Evolutionary conservation across 176 grass and related monocot genomes (phyloP), one percentile per base, ranked within the genome.

Genomic region (Eremochloa ophiuroides): DNA sequence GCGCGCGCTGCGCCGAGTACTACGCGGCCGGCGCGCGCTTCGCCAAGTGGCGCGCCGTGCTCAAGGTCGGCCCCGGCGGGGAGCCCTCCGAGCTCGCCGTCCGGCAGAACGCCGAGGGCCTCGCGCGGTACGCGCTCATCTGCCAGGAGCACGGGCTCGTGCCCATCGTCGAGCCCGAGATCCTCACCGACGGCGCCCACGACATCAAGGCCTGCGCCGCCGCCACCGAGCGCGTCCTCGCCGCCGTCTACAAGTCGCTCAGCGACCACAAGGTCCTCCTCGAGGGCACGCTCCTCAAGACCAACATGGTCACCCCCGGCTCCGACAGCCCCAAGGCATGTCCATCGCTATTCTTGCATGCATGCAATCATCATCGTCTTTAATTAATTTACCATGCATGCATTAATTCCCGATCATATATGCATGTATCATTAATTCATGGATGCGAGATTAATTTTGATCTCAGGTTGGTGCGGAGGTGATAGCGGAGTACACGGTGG

Each of bases 121-220:
- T 99, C n/a, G 93, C 93, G 1, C 77, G 93, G 84, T 99, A 99
- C 37, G 91, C 93, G 44, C 61, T 93, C 10, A 74, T 95, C 42
- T 99, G 96, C 82, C 93, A 99, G 82, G 96, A 99, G 82, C 84
- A 91, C 59, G 91, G 96, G 14, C 86, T 99, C 4, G 93, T 93
- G 71, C 96, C 96, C 7, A 99, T 99, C 73, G 88, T 99, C 23
- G 96, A 99, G 82, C 96, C 96, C 30, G 96, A 99, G 93, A 93
- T 99, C 46, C 89, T 99, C 46, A 95, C 93, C 17, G 93, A 99
- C 15, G 96, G 96, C 5, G 22, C 1, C 6, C 96, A 99, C 71
- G 91, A 91, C 87, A 91, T 99, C 74, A 68, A 63, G 20, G 53
- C 79, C 58, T 99, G 93, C 66, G 90, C 96, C 34, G 93, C 90